Base-by-base conservation (phyloP, 2,329 filamentous ascomycete genomes). In the Aspergillus felis region DNA sequence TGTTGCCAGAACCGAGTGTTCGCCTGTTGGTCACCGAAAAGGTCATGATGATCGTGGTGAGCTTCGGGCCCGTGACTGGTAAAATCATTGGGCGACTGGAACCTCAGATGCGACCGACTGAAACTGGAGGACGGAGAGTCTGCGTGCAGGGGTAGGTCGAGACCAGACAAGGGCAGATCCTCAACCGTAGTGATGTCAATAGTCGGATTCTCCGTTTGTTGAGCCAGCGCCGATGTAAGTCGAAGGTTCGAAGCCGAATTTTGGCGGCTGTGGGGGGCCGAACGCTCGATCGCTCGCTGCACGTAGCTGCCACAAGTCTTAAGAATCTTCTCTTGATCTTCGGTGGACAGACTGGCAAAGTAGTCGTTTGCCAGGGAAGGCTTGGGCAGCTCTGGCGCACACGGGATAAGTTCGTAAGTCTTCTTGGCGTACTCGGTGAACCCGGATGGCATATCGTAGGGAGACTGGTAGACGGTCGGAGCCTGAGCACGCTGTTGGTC, bases 1-100 rank as follows among this genome's bases (percentile, higher is more conserved):
- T 76, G 68, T 57, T 76, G 73, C 76, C 75, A 75, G 68, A 78
- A 73, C 48, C 77, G 71, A 46, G 76, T 72, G 63, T 76, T 74
- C 58, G 76, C 72, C 64, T 77, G 76, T 60, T 79, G 72, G 61
- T 76, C 74, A 25, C 74, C 70, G 62, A 79, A 78, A 25, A 79
- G 68, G 64, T 78, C 71, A 62, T 77, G 70, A 58, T 77, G 74
- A 63, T 79, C 75, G 20, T 75, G 71, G 42, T 71, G 70, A 9
- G 61, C 58, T 58, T 73, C 70, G 1, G 67, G 67, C 17, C 71
- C 70, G 53, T 76, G 74, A 42, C 64, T 67, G 54, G 68, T 68
- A 56, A 76, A 77, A 48, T 77, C 75, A 53, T 75, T 72, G 4
- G 74, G 74, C 17, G 74, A 76, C 52, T 75, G 74, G 57, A 75